These are phyloP conservation scores for Amylostereum areolatum DNA, from an alignment of 1,284 basidiomycete genomes.

Conservation along the genomic window DNA sequence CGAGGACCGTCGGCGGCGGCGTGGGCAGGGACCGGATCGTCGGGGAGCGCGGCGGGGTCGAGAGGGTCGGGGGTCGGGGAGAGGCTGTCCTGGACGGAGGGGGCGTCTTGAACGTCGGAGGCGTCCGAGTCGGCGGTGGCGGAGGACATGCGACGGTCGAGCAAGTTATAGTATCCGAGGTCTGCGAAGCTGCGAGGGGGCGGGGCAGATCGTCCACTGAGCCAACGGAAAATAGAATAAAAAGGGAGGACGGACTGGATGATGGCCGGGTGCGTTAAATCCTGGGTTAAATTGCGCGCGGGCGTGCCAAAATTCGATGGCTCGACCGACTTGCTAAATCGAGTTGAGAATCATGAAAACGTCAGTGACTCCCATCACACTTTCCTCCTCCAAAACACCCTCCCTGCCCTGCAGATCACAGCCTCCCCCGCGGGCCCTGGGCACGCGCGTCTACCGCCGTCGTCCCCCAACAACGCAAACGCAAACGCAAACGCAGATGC, in stretches of 20 bases:
- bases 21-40: conserved; percentile 21
- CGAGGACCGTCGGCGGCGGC: conserved; percentile 38
- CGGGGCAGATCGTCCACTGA: conserved; percentile 17
- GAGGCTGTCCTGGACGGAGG: conserved; percentile 53
- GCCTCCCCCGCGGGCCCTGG: too few relatives aligned
- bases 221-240: conserved; percentile 11
- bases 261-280: conserved; percentile 42
- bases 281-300: too few relatives aligned
- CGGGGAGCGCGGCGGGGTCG: conserved; percentile 17
- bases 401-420: too few relatives aligned
- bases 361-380: too few relatives aligned
- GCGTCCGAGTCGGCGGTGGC: conserved; percentile 22
- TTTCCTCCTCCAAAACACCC: too few relatives aligned
- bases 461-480: too few relatives aligned
- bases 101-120: too few relatives aligned
- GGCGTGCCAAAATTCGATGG: conserved; percentile 29
- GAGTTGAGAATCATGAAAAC: too few relatives aligned
- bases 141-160: conserved; percentile 27
- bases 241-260: conserved; percentile 29
- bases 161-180: conserved; percentile 27
- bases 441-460: too few relatives aligned
- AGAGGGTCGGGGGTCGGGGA: conserved; percentile 43
- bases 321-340: too few relatives aligned
- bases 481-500: too few relatives aligned
- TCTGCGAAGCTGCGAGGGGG: conserved; percentile 31